Conservation (phyloP, 139 green algal genomes). For the Pleodorina starrii region DNA sequence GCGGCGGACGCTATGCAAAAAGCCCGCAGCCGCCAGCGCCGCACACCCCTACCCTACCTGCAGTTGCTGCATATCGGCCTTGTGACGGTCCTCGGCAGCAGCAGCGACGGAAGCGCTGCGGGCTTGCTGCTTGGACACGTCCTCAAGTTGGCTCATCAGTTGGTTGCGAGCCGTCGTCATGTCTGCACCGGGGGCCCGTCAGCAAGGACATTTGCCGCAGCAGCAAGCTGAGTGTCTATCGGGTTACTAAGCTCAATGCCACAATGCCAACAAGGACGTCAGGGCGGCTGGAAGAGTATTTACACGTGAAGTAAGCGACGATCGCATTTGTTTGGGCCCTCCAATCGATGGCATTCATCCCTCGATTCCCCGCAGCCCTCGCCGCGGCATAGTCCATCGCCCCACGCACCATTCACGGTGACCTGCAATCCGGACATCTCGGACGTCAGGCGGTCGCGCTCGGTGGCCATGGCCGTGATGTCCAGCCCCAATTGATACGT, state of each 20-base stretch:
- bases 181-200: background rate
- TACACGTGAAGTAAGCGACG: too few species aligned
- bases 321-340: too few species aligned
- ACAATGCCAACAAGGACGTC: too few species aligned
- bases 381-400: too few species aligned
- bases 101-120: background rate
- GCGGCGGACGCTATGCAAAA: too few species aligned
- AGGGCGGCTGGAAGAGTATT: too few species aligned
- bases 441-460: conserved; percentile 25
- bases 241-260: too few species aligned
- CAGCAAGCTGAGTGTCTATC: too few species aligned
- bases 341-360: too few species aligned
- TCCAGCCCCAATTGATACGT: conserved; percentile 26
- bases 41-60: background rate
- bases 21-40: too few species aligned
- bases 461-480: conserved; percentile 32
- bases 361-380: too few species aligned
- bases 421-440: background rate
- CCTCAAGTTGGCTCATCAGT: conserved; percentile 24
- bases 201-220: too few species aligned
- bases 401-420: background rate
- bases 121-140: background rate
- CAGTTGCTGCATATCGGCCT: conserved; percentile 36
- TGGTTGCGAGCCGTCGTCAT: background rate
- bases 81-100: background rate